These are phyloP conservation scores for Agaricus sinodeliciosus DNA, from an alignment of 768 basidiomycete species.

Conservation along the genomic window DNA sequence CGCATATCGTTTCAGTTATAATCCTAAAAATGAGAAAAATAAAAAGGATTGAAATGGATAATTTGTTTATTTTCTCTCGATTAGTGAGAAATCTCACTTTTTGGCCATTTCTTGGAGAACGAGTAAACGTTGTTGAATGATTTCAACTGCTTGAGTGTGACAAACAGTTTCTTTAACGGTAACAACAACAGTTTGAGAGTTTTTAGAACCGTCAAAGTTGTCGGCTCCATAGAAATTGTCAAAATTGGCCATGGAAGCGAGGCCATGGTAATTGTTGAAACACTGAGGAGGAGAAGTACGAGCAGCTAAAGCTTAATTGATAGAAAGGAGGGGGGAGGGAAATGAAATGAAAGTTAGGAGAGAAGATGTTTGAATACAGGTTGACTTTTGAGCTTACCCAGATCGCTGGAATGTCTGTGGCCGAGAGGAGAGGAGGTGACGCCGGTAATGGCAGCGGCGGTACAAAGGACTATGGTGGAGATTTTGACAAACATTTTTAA, in stretches of 20 bases:
- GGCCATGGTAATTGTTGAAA: slow-evolving; percentile 33
- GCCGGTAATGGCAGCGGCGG: slow-evolving; percentile 19
- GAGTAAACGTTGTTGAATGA: slow-evolving; percentile 40
- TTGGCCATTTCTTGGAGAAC: slow-evolving; percentile 42
- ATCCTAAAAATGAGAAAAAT: slow-evolving; percentile 21
- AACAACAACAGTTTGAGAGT: slow-evolving; percentile 23
- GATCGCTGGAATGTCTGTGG: slow-evolving; percentile 17
- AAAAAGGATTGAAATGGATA: neutral
- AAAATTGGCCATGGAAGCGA: slow-evolving; percentile 29
- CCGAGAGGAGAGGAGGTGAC: slow-evolving; percentile 26
- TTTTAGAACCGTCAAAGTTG: slow-evolving; percentile 34
- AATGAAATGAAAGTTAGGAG: neutral
- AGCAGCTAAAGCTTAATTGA: neutral
- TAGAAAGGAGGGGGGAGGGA: neutral
- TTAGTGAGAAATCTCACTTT: slow-evolving; percentile 26
- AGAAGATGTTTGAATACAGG: neutral
- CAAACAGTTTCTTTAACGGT: slow-evolving; percentile 33
- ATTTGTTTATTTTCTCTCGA: too few species aligned
- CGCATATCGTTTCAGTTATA: slow-evolving; percentile 40
- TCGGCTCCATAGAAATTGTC: slow-evolving; percentile 40
- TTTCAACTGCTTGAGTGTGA: slow-evolving; percentile 27
- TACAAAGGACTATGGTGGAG: slow-evolving; percentile 25
- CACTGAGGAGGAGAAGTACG: slow-evolving; percentile 12
- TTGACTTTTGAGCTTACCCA: slow-evolving; percentile 17
- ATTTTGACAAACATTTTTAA: slow-evolving; percentile 34